phyloP scores from a whole-genome alignment of 2,329 filamentous ascomycete genomes.

The Neospermospora avenae region DNA sequence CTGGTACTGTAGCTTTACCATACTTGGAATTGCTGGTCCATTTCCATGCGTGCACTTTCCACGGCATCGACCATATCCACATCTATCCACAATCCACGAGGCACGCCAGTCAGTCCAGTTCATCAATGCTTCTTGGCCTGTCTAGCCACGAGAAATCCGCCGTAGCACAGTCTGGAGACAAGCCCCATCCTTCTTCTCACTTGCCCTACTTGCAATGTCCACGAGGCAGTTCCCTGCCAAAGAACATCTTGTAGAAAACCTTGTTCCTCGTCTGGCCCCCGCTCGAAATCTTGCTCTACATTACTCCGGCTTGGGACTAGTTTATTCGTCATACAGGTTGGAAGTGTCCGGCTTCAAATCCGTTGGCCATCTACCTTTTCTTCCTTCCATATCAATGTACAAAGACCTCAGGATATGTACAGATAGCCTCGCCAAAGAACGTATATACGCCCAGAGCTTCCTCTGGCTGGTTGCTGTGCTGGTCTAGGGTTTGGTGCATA shows the following conservation, averaged over 20 bases:
- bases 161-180: background rate
- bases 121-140: background rate
- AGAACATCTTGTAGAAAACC: background rate
- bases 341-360: background rate
- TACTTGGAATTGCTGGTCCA: background rate
- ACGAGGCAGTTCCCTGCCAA: background rate
- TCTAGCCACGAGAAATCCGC: background rate
- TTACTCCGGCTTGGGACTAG: background rate
- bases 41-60: background rate
- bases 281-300: background rate
- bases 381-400: background rate
- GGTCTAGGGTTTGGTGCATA: background rate
- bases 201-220: background rate
- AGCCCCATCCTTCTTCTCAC: background rate
- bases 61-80: background rate
- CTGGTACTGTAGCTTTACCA: background rate
- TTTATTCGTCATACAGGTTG: background rate
- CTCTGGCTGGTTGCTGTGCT: slow-evolving; percentile 8
- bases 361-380: background rate
- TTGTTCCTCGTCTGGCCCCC: background rate
- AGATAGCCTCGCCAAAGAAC: slow-evolving; percentile 13
- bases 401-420: background rate
- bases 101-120: background rate
- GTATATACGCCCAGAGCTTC: slow-evolving; percentile 14
- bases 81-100: background rate